Percentiles rank a stretch among this genome's conserved stretches.
Conservation (phyloP, 306 rosid genomes). For the Medicago arabica region DNA sequence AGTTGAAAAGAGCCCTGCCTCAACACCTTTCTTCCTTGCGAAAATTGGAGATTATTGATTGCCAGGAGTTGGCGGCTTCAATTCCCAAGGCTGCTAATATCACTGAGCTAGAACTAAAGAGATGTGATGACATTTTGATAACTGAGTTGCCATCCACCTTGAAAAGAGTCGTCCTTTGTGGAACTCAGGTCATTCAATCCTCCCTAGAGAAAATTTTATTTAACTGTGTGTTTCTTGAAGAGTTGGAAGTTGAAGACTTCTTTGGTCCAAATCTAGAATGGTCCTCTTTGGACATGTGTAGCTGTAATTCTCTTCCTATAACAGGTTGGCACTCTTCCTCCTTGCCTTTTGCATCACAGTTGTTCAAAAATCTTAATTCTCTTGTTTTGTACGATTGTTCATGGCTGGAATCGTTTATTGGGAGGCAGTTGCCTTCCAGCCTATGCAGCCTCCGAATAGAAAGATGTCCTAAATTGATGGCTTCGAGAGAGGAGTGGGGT, state of each 20-base stretch:
- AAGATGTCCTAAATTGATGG: neutral
- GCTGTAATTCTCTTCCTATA: neutral
- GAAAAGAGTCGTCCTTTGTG: neutral
- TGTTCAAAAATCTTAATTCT: neutral
- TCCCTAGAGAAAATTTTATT: neutral
- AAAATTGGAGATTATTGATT: neutral
- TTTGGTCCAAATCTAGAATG: neutral
- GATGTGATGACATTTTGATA: neutral
- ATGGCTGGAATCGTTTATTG: neutral
- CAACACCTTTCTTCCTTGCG: conserved; percentile 26
- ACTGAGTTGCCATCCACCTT: neutral
- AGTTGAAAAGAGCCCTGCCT: neutral
- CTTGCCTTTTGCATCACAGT: neutral
- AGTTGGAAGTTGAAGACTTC: neutral
- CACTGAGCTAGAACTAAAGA: neutral
- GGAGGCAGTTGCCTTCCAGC: neutral
- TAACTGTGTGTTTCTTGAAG: neutral
- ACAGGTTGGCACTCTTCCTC: neutral
- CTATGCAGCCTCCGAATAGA: neutral
- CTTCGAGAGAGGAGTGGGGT: neutral
- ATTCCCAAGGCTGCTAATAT: neutral
- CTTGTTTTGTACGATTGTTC: neutral
- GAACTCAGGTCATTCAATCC: neutral
- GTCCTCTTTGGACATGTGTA: neutral
- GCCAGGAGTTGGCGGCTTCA: neutral